Conservation (phyloP, 441 rosid genomes). For the Brassica balearica region DNA sequence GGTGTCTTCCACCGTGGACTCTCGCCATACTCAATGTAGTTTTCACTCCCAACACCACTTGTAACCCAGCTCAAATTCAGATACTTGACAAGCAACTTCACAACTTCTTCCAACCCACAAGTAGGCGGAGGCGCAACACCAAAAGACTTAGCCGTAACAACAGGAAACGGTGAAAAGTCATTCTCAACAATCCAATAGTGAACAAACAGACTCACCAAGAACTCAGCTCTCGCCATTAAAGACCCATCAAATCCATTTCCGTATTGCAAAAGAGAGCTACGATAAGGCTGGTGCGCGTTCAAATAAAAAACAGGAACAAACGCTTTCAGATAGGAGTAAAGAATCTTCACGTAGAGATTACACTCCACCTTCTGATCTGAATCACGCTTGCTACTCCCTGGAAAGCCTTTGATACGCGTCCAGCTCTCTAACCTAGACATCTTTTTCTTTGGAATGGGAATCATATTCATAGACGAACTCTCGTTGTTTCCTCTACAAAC, state of each 20-base stretch:
- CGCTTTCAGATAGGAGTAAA: conserved; percentile 72
- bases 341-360: conserved; percentile 65
- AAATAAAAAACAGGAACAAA: conserved; percentile 78
- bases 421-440: conserved; percentile 69
- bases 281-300: conserved; percentile 68
- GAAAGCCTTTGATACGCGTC: conserved; percentile 66
- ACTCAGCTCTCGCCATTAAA: conserved; percentile 64
- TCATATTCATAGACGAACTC: conserved; percentile 37
- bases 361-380: conserved; percentile 63
- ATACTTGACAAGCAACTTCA: conserved; percentile 82
- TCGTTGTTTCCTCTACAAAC: conserved; percentile 71
- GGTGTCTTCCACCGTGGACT: conserved; percentile 59
- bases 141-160: conserved; percentile 60
- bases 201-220: conserved; percentile 69
- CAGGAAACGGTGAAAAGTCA: conserved; percentile 83
- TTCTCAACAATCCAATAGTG: conserved; percentile 92
- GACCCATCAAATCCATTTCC: conserved; percentile 66
- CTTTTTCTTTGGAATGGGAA: conserved; percentile 51
- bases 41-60: conserved; percentile 48
- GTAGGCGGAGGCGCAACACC: conserved; percentile 66
- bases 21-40: conserved; percentile 42
- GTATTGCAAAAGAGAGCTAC: conserved; percentile 81
- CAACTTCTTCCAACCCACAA: conserved; percentile 74
- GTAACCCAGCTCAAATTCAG: conserved; percentile 67
- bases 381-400: conserved; percentile 61